Evolutionary conservation across 78 protist species (phyloP), one percentile per base, ranked within the genome.

Genomic region (Diacronema lutheri): DNA sequence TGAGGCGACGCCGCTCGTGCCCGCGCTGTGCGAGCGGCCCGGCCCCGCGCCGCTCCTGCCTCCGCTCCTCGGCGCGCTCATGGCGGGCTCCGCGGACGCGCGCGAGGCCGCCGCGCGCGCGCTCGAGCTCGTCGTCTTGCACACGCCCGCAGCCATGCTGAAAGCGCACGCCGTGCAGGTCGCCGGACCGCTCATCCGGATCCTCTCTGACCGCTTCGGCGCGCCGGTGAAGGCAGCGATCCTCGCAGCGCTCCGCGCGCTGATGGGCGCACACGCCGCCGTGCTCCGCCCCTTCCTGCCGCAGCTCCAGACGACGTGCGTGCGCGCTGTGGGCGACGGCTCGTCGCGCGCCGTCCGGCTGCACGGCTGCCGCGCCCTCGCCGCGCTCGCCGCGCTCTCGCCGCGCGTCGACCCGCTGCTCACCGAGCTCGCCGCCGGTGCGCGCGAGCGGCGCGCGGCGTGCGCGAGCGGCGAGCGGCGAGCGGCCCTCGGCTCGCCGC

Each of bases 131-230:
- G 58, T 91, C 44, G 82, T 91, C 6, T 62, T 5, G 62, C 46
- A 66, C 40, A 94, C 98, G 13, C 20, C 84, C 4, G 66, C 77
- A 11, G 93, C 74, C 33, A 88, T 86, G 31, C 88, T 95, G 73
- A 91, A 90, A 88, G 87, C 95, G 79, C 82, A 72, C 40, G 93
- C 88, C 64, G 83, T 93, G 72, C 87, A 88, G 80, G 93, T 87
- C 61, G 37, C 96, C 7, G 98, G 98, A 61, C 96, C 97, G 44
- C 84, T 96, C 44, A 95, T 96, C 73, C 95, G 96, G 56, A 86
- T 94, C 58, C 60, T 96, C 23, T 95, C 92, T 46, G 97, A 95
- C 81, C 78, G 93, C 46, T 94, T 90, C 92, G 88, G 92, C 44
- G 60, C 81, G 89, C 93, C 84, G 29, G 94, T 92, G 46, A 89